Evolutionary conservation across 352 stramenopile genomes (phyloP).

Genomic region (Phytophthora hibernalis): DNA sequence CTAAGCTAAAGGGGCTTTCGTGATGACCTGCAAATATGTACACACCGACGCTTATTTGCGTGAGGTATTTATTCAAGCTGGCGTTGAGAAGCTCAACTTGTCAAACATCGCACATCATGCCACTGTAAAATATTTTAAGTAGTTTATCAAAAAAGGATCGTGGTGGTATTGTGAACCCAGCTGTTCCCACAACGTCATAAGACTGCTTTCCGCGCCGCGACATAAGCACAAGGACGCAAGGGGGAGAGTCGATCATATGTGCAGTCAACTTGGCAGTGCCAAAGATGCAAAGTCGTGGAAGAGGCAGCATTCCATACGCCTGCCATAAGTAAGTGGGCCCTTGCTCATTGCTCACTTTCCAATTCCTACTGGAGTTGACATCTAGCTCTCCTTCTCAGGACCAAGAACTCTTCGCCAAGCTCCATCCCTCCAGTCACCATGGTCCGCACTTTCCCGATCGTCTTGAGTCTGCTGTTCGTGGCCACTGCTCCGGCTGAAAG

Average conservation of each 20-base stretch:
- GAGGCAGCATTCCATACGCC: neutral
- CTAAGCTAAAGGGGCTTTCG: no score
- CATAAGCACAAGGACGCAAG: slow-evolving; percentile 11
- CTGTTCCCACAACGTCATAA: neutral
- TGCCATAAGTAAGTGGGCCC: neutral
- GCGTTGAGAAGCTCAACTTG: no score
- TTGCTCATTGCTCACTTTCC: slow-evolving; percentile 18
- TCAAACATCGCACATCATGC: no score
- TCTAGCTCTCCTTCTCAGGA: slow-evolving; percentile 5
- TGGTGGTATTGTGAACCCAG: neutral
- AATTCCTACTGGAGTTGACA: slow-evolving; percentile 34
- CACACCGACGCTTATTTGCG: no score
- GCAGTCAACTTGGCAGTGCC: neutral
- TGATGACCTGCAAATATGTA: no score
- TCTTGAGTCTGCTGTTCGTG: slow-evolving; percentile 19
- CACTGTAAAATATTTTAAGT: no score
- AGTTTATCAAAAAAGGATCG: no score
- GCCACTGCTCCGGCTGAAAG: slow-evolving; percentile 16
- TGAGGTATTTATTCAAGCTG: no score
- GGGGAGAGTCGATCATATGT: slow-evolving; percentile 28
- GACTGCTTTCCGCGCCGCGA: slow-evolving; percentile 11
- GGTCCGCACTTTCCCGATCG: slow-evolving; percentile 20
- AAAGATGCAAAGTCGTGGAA: slow-evolving; percentile 16
- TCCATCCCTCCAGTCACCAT: slow-evolving; percentile 8
- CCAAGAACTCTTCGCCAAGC: slow-evolving; percentile 7